Evolutionary conservation across 2,329 filamentous ascomycete species (phyloP), one percentile per base, ranked within the genome.

Genomic region (Diaporthe capsici): DNA sequence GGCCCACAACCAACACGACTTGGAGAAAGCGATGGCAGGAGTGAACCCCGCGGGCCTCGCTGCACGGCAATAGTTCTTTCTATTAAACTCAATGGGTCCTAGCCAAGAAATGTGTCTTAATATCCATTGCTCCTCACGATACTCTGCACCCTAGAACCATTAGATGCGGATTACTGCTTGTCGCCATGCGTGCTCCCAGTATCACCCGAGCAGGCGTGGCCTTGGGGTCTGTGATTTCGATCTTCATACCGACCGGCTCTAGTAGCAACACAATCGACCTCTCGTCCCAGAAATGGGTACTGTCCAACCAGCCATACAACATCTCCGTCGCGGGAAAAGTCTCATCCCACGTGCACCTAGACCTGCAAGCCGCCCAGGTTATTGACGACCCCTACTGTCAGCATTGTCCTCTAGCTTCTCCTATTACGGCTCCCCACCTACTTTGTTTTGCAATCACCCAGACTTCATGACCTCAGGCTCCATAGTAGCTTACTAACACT

Each of bases 271-370:
- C 87, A 15, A 77, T 86, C 53, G 85, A 87, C 68, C 80, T 89
- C 4, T 84, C 84, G 47, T 82, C 82, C 15, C 81, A 85, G 58
- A 76, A 80, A 28, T 88, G 87, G 87, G 87, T 83, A 2, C 79
- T 89, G 12, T 84, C 83, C 9, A 89, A 87, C 78, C 80, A 82
- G 22, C 82, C 82, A 7, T 80, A 86, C 60, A 89, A 90, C 75
- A 86, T 88, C 39, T 88, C 86, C 0, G 87, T 92, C 2, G 87
- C 89, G 0, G 91, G 86, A 2, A 84, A 84, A 31, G 84, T 91
- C 5, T 90, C 91, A 2, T 91, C 89, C 0, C 89, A 92, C 70
- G 90, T 86, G 1, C 90, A 92, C 81, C 81, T 93, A 20, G 90
- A 93, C 79, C 84, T 93, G 1, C 86, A 85, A 57, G 85, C 86